Base-by-base conservation (phyloP, 768 basidiomycete species). In the Filobasidium wieringae region DNA sequence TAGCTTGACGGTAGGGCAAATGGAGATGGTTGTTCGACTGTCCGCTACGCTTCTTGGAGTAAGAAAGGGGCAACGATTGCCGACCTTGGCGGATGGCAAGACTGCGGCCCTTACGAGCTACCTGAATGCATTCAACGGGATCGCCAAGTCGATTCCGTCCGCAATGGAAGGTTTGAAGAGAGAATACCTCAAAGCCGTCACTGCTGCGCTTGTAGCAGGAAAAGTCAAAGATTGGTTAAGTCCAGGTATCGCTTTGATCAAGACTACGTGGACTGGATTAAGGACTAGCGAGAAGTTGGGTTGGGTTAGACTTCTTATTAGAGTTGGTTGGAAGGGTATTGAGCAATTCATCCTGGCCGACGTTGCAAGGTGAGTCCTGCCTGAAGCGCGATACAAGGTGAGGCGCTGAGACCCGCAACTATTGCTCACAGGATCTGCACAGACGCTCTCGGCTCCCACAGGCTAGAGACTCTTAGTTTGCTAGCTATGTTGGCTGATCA, bases 301-400 rank as follows among this genome's bases (percentile, higher is more conserved):
- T 0, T 73, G 74, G 43, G 68, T 63, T 15, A 61, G 64, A 24
- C 62, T 68, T 2, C 52, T 71, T 22, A 61, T 72, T 19, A 26
- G 49, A 7, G 41, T 68, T 12, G 63, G 66, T 32, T 72, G 72
- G 70, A 53, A 60, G 27, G 71, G 70, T 7, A 60, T 71, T 36
- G 72, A 73, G 55, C 72, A 73, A 39, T 73, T 73, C 64, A 36
- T 73, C 6, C 54, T 73, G 6, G 63, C 69, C 11, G 69, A 70
- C 37, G 54, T 73, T 19, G 68, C 67, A 4, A 66, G 63, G 67
- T 69, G n/a, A 19, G 55, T 36, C 14, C 30, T 58, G 7, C 19
- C 39, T n/a, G 15, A 34, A 5, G 24, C n/a, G n/a, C n/a, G n/a
- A n/a, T n/a, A n/a, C n/a, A n/a, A n/a, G n/a, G n/a, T n/a, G n/a